Evolutionary conservation across 2,329 filamentous ascomycete genomes (phyloP).

Genomic region (Ophiostoma ulmi): DNA sequence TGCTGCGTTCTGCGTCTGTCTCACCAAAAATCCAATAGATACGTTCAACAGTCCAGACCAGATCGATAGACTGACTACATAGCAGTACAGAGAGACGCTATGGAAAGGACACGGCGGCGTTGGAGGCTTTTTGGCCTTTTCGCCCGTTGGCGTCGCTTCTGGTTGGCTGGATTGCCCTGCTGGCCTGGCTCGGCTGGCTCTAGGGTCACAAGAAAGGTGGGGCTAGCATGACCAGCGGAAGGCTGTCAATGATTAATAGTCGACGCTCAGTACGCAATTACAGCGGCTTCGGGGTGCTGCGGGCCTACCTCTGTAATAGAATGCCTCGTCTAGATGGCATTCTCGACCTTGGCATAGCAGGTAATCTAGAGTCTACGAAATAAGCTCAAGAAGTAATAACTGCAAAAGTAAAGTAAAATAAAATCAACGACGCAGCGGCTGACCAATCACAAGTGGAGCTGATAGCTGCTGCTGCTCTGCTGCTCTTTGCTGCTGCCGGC

Average conservation of each 20-base stretch:
- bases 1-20: neutral
- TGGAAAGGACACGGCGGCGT: slow-evolving; percentile 13
- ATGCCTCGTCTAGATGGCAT: no score
- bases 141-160: neutral
- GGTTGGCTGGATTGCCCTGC: neutral
- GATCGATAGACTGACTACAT: neutral
- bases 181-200: neutral
- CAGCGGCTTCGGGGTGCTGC: neutral
- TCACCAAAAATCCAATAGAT: neutral
- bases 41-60: neutral
- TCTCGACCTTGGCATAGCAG: no score
- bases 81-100: neutral
- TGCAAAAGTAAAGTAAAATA: no score
- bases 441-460: neutral
- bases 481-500: neutral
- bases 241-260: neutral
- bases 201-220: slow-evolving; percentile 7
- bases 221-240: neutral
- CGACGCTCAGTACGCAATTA: neutral
- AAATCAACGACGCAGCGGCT: neutral
- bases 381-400: no score
- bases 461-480: neutral
- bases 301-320: neutral
- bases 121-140: neutral
- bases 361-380: no score